A percentile compares a stretch with the other conserved stretches of the same genome.
phyloP scores from a whole-genome alignment of 257 asterid species.

The Nicotiana knightiana region DNA sequence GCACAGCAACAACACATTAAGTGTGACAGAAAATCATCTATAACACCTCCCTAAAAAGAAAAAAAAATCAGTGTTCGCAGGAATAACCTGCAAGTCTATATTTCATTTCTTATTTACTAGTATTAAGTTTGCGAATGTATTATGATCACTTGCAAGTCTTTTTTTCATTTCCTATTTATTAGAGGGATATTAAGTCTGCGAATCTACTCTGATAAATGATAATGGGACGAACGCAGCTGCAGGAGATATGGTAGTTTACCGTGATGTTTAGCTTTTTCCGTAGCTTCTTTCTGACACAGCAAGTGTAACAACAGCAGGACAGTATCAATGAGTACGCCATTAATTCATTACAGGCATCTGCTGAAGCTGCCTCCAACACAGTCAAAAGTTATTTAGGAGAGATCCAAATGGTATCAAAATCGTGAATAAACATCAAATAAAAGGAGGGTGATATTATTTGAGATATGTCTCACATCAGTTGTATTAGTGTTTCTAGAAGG shows the following conservation, averaged over 20 bases:
- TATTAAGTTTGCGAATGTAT: too few species aligned
- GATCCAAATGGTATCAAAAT: not conserved
- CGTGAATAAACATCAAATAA: not conserved
- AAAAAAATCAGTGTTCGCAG: not conserved
- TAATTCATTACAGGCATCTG: constrained; percentile 75
- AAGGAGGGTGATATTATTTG: not conserved
- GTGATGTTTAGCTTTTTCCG: constrained; percentile 55
- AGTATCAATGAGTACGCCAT: constrained; percentile 80
- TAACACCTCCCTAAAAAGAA: constrained; percentile 57
- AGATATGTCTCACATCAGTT: not conserved
- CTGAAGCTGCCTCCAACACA: constrained; percentile 56
- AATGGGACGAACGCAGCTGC: not conserved
- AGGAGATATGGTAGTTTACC: constrained; percentile 20
- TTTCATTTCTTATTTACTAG: too few species aligned
- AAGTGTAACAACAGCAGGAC: constrained; percentile 87
- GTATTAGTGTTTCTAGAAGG: not conserved
- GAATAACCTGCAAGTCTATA: not conserved
- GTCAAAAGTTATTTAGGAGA: not conserved
- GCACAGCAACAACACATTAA: constrained; percentile 93
- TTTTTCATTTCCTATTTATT: not conserved
- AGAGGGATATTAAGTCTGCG: not conserved
- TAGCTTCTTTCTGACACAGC: constrained; percentile 75
- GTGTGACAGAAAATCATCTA: constrained; percentile 84
- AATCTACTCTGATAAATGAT: not conserved
- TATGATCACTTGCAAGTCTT: not conserved